Evolutionary conservation across 2,329 filamentous ascomycete genomes (phyloP).

Genomic region (Sodiomyces alkalinus): DNA sequence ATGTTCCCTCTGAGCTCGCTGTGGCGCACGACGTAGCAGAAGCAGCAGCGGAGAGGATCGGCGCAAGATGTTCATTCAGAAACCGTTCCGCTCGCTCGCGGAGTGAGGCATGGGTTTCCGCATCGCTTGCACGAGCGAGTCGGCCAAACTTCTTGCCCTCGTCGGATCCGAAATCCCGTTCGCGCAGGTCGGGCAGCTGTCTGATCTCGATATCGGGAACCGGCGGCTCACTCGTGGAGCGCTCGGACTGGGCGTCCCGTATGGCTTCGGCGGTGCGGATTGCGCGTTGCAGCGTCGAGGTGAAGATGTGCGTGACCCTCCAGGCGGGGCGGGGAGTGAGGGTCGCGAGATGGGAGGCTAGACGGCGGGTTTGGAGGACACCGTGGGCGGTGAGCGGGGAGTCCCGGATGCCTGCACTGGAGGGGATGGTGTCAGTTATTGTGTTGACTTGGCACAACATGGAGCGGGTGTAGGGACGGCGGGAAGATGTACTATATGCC

Average conservation of each 20-base stretch:
- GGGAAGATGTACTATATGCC: constrained; percentile 46
- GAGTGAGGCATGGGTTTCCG: constrained; percentile 58
- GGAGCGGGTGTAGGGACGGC: neutral
- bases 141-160: constrained; percentile 47
- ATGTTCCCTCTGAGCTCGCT: too few species aligned
- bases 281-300: constrained; percentile 65
- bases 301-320: constrained; percentile 56
- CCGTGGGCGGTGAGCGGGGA: constrained; percentile 72
- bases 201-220: constrained; percentile 21
- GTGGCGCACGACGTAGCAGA: too few species aligned
- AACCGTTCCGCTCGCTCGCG: constrained; percentile 48
- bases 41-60: constrained; percentile 22
- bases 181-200: constrained; percentile 39
- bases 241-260: constrained; percentile 32
- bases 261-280: constrained; percentile 55
- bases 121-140: constrained; percentile 16
- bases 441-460: constrained; percentile 14
- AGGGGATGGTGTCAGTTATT: too few species aligned
- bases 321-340: constrained; percentile 7
- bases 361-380: constrained; percentile 57
- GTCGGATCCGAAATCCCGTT: constrained; percentile 59
- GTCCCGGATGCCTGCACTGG: constrained; percentile 61
- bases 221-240: constrained; percentile 1
- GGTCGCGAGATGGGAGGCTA: constrained; percentile 46
- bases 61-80: constrained; percentile 46